Conservation (phyloP, 257 asterid species). For the Striga asiatica region DNA sequence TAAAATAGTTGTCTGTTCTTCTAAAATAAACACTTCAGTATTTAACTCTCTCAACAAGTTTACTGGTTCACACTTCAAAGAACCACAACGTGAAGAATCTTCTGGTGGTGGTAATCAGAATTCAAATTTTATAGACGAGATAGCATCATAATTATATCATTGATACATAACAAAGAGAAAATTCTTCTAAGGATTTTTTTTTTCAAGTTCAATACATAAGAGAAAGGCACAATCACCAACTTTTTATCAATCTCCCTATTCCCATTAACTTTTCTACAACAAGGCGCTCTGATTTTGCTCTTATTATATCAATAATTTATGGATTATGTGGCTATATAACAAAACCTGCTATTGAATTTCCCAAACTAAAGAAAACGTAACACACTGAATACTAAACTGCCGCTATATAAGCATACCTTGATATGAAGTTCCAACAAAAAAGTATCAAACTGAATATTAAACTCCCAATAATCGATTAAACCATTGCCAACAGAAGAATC, state of each 20-base stretch:
- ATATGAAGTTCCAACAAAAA: no score
- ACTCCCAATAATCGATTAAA: no score
- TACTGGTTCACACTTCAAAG: constrained; percentile 8
- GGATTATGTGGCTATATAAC: not conserved
- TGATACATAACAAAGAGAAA: not conserved
- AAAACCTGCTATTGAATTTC: not conserved
- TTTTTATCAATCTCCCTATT: not conserved
- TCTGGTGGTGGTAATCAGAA: not conserved
- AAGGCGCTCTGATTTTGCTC: not conserved
- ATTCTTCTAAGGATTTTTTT: no score
- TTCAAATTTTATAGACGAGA: not conserved
- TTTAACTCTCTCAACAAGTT: not conserved
- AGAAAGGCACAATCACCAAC: no score
- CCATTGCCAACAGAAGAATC: not conserved
- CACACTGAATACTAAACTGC: no score
- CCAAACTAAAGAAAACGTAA: no score
- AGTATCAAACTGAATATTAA: no score
- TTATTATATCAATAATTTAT: not conserved
- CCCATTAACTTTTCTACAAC: not conserved
- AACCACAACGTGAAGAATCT: not conserved
- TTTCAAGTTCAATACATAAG: no score
- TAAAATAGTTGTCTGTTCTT: not conserved
- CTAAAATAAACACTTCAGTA: not conserved
- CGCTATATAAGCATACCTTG: no score
- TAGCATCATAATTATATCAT: not conserved